These are phyloP conservation scores for Amborella trichopoda DNA, from an alignment of 164 flowering plant species.

Conservation along the genomic window DNA sequence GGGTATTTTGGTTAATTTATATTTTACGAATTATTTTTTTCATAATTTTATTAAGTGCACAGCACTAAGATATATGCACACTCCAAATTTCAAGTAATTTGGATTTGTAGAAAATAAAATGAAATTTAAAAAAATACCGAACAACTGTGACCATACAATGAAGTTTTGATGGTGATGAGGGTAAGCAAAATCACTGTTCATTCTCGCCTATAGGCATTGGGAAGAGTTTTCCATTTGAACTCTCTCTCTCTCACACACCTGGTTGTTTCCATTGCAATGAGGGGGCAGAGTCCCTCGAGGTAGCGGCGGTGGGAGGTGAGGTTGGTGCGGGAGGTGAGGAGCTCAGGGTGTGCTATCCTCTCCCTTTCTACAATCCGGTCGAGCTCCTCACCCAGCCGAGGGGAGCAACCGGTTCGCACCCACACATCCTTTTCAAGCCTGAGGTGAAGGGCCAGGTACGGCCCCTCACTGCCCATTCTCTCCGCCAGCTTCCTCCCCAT, in stretches of 20 bases:
- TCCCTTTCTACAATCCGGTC: conserved; percentile 8
- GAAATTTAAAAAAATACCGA: too few relatives aligned
- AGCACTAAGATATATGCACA: too few relatives aligned
- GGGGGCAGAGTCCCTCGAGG: conserved; percentile 19
- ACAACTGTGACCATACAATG: too few relatives aligned
- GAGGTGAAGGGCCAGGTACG: conserved; percentile 18
- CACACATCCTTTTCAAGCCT: conserved; percentile 23
- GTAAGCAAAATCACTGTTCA: too few relatives aligned
- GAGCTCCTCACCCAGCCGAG: conserved; percentile 8
- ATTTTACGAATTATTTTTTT: too few relatives aligned
- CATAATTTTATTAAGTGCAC: too few relatives aligned
- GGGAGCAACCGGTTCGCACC: conserved; percentile 20
- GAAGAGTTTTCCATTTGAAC: too few relatives aligned
- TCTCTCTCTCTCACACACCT: conserved; percentile 18
- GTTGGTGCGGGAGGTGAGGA: conserved; percentile 7
- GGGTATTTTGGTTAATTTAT: too few relatives aligned
- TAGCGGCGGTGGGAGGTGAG: conserved; percentile 7
- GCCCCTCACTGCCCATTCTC: conserved; percentile 11
- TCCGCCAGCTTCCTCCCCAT: conserved; percentile 13
- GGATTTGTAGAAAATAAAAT: too few relatives aligned
- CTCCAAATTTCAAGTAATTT: too few relatives aligned
- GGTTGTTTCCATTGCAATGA: conserved; percentile 11
- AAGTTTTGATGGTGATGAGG: too few relatives aligned
- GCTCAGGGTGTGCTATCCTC: conserved; percentile 7
- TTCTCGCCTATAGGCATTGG: too few relatives aligned